These are phyloP conservation scores for Pharus latifolius DNA, from an alignment of 176 grass and related monocot genomes.

Conservation along the genomic window DNA sequence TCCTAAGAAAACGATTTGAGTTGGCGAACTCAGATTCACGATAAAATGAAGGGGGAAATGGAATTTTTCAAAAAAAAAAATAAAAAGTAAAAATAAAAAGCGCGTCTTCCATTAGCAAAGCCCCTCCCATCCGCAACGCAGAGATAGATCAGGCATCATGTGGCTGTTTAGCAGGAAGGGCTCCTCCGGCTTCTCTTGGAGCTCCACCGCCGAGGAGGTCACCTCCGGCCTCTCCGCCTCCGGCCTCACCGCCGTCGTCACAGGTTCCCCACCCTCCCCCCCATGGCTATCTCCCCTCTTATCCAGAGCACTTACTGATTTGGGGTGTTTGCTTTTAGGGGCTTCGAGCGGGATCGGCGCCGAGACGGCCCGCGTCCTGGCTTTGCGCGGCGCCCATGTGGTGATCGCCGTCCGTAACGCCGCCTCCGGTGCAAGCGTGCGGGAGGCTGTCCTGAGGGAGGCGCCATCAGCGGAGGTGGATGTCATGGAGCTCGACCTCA, in stretches of 20 bases:
- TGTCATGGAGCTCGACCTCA: slow-evolving; percentile 80
- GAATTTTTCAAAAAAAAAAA: too few relatives aligned
- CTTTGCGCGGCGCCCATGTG: slow-evolving; percentile 65
- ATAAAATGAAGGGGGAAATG: too few relatives aligned
- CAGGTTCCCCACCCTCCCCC: slow-evolving; percentile 20
- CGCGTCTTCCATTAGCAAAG: too few relatives aligned
- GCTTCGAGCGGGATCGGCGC: slow-evolving; percentile 83
- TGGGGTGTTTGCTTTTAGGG: slow-evolving; percentile 12
- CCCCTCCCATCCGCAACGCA: too few relatives aligned
- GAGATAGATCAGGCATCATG: too few relatives aligned
- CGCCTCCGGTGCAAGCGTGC: slow-evolving; percentile 28
- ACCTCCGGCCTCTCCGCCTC: slow-evolving; percentile 53
- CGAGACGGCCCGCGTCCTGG: slow-evolving; percentile 64
- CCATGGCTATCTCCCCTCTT: not conserved
- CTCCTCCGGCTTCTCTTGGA: slow-evolving; percentile 76
- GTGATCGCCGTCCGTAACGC: slow-evolving; percentile 66
- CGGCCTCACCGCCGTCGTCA: slow-evolving; percentile 72
- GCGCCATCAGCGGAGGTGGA: slow-evolving; percentile 40
- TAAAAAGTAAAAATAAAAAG: too few relatives aligned
- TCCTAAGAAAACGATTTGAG: too few relatives aligned
- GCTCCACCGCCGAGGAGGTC: slow-evolving; percentile 78
- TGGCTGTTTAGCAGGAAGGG: slow-evolving; percentile 50
- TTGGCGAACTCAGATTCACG: too few relatives aligned
- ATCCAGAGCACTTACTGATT: too few relatives aligned
- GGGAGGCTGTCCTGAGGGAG: slow-evolving; percentile 35